These are phyloP conservation scores for Wolfiporia cocos DNA, from an alignment of 1,284 basidiomycete genomes.

Conservation along the genomic window DNA sequence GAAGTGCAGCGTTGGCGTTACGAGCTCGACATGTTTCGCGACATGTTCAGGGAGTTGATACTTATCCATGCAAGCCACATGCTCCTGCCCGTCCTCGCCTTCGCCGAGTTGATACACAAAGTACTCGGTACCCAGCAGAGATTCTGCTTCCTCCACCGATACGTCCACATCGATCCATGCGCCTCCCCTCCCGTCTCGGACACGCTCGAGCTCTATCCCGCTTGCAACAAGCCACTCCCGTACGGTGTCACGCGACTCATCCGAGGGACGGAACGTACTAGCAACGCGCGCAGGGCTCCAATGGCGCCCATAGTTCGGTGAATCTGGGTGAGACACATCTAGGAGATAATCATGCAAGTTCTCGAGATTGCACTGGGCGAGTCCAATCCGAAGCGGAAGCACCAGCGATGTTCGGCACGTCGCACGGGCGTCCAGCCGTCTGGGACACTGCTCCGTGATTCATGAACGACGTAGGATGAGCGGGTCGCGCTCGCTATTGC, in stretches of 20 bases:
- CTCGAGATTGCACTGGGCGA: slow-evolving; percentile 38
- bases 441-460: slow-evolving; percentile 29
- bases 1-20: slow-evolving; percentile 20
- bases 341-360: slow-evolving; percentile 35
- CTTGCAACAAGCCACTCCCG: slow-evolving; percentile 34
- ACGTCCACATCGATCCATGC: slow-evolving; percentile 40
- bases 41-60: slow-evolving; percentile 18
- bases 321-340: slow-evolving; percentile 40
- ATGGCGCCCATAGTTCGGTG: slow-evolving; percentile 35
- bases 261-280: slow-evolving; percentile 36
- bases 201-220: slow-evolving; percentile 26
- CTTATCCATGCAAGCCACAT: slow-evolving; percentile 13
- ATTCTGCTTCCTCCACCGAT: slow-evolving; percentile 39
- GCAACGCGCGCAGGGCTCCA: slow-evolving; percentile 33
- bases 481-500: background rate
- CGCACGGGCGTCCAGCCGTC: slow-evolving; percentile 30
- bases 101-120: slow-evolving; percentile 33
- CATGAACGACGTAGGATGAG: slow-evolving; percentile 25
- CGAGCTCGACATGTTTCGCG: slow-evolving; percentile 17
- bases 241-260: slow-evolving; percentile 35
- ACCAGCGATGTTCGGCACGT: slow-evolving; percentile 25
- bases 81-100: slow-evolving; percentile 8
- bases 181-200: slow-evolving; percentile 30
- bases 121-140: slow-evolving; percentile 39
- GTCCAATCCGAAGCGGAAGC: slow-evolving; percentile 37